phyloP scores from a whole-genome alignment of 73 alveolate species.

The Stentor roeselii region DNA sequence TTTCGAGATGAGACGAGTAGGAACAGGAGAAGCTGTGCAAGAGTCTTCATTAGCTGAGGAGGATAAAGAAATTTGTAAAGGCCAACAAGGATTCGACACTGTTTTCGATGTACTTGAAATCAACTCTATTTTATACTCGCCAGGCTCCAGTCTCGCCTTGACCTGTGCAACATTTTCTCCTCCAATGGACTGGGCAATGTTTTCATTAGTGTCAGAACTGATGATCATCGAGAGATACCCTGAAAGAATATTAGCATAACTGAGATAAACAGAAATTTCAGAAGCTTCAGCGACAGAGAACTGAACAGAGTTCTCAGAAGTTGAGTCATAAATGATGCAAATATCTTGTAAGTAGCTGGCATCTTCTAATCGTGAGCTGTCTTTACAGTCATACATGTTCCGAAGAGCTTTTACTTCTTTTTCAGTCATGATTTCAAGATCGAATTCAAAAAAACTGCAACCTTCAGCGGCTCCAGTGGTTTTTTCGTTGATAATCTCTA shows the following conservation, averaged over 20 bases:
- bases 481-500: background rate
- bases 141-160: background rate
- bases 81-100: conserved; percentile 15
- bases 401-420: background rate
- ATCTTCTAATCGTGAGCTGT: background rate
- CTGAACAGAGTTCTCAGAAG: background rate
- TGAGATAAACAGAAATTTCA: background rate
- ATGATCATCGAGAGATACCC: background rate
- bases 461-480: too few species aligned
- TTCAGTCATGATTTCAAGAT: background rate
- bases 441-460: conserved; percentile 6
- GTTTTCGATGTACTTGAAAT: background rate
- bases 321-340: background rate
- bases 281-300: background rate
- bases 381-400: background rate
- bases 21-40: background rate
- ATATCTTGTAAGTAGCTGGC: background rate
- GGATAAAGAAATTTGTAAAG: background rate
- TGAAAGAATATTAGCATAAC: background rate
- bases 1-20: background rate
- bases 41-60: background rate
- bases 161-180: background rate
- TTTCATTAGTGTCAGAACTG: background rate
- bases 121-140: background rate
- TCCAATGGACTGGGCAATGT: conserved; percentile 11